A percentile compares a stretch with the other conserved stretches of the same genome.
These are phyloP conservation scores for Akebia trifoliata DNA, from an alignment of 164 flowering plant species.

Conservation along the genomic window DNA sequence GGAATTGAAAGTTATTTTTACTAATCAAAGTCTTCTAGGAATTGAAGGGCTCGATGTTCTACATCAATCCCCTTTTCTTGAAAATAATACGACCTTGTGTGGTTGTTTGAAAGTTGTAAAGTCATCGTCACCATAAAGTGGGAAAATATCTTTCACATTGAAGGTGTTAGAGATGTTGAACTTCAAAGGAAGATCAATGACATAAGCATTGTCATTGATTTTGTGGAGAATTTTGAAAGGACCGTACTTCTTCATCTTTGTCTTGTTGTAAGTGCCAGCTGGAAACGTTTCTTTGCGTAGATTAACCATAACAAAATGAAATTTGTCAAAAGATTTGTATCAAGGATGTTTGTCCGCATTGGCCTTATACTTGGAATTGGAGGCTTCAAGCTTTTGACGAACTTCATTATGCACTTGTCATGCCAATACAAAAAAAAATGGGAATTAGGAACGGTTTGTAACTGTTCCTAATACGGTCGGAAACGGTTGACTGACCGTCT, in stretches of 20 bases:
- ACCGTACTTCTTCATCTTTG: neutral
- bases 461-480: too few relatives aligned
- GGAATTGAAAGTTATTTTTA: too few relatives aligned
- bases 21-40: too few relatives aligned
- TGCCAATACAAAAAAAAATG: too few relatives aligned
- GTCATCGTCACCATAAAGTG: neutral
- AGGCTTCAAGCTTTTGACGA: neutral
- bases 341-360: neutral
- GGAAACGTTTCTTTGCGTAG: neutral
- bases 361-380: neutral
- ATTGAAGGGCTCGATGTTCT: too few relatives aligned
- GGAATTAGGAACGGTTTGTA: too few relatives aligned
- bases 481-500: too few relatives aligned
- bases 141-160: neutral
- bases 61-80: conserved; percentile 1
- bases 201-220: neutral
- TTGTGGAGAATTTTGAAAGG: neutral
- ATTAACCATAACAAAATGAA: neutral
- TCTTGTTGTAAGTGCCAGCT: neutral
- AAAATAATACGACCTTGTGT: neutral
- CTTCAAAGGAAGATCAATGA: neutral
- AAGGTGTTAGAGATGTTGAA: neutral
- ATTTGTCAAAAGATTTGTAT: neutral
- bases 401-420: neutral
- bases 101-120: neutral